A percentile compares a stretch with the other conserved stretches of the same genome.
phyloP scores from a whole-genome alignment of 441 rosid species.

The Adansonia grandidieri region DNA sequence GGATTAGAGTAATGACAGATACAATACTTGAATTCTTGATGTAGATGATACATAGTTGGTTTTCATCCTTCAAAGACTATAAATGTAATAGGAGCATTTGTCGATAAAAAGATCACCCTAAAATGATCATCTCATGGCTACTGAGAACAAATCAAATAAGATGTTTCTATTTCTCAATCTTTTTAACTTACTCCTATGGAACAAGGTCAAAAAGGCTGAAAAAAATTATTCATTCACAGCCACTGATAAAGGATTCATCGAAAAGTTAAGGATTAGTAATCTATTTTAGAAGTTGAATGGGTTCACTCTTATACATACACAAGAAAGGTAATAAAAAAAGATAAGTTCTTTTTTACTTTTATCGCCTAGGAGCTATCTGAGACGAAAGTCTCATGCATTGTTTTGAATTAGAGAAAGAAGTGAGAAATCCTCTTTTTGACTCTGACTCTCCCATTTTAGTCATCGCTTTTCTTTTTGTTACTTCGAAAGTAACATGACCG shows the following conservation, averaged over 20 bases:
- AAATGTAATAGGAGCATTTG: neutral
- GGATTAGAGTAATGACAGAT: too few species aligned
- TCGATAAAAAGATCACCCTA: neutral
- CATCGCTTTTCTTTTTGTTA: too few species aligned
- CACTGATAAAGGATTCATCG: neutral
- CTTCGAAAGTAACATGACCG: too few species aligned
- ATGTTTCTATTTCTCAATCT: neutral
- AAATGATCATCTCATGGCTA: neutral
- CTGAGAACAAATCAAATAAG: neutral
- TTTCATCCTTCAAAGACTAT: neutral
- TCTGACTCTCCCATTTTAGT: too few species aligned
- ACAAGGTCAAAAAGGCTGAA: neutral
- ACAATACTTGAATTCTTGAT: too few species aligned
- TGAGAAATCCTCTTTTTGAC: too few species aligned
- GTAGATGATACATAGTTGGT: too few species aligned
- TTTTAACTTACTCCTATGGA: neutral
- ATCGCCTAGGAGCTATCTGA: neutral
- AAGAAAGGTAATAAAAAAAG: too few species aligned
- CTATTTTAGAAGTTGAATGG: neutral
- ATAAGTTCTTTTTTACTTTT: neutral
- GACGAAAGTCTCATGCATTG: too few species aligned
- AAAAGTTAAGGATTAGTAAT: neutral
- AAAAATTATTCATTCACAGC: too few species aligned
- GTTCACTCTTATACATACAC: neutral
- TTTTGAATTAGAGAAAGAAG: too few species aligned